Conservation (phyloP, 2,329 filamentous ascomycete species). For the Nemania diffusa region DNA sequence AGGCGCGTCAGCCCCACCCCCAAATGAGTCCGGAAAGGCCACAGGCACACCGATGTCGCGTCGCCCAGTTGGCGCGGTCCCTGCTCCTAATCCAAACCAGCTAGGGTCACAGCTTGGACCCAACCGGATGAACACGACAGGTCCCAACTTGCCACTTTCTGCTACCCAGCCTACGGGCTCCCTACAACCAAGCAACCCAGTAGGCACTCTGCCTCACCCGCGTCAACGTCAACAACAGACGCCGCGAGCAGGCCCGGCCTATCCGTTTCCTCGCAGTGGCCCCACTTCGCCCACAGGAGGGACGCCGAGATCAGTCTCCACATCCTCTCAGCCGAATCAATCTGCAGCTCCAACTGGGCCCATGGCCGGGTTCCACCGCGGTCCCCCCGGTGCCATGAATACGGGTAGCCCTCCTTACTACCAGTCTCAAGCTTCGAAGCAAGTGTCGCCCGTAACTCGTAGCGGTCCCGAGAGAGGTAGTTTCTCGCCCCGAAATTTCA, state of each 20-base stretch:
- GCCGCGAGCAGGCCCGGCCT: constrained; percentile 3
- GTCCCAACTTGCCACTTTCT: constrained; percentile 24
- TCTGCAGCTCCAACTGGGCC: not conserved
- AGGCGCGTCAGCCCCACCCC: constrained; percentile 27
- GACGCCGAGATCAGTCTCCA: constrained; percentile 10
- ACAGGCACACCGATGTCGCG: constrained; percentile 38
- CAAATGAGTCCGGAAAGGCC: constrained; percentile 36
- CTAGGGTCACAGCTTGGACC: constrained; percentile 28
- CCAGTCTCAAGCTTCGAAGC: constrained; percentile 12
- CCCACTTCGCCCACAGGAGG: constrained; percentile 26
- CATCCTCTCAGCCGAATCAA: constrained; percentile 1
- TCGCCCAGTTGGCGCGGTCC: constrained; percentile 37
- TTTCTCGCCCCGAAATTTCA: not conserved
- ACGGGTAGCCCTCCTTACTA: not conserved
- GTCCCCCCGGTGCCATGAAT: not conserved
- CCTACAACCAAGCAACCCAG: constrained; percentile 26
- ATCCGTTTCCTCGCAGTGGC: constrained; percentile 5
- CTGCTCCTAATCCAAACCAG: constrained; percentile 26
- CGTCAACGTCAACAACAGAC: constrained; percentile 21
- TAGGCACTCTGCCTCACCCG: constrained; percentile 30
- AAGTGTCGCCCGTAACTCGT: not conserved
- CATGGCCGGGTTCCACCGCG: constrained; percentile 4
- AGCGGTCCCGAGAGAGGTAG: not conserved
- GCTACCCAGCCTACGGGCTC: constrained; percentile 23
- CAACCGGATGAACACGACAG: constrained; percentile 28